Evolutionary conservation across 495 filamentous ascomycete genomes (phyloP).

Genomic region (Cercophora samala): DNA sequence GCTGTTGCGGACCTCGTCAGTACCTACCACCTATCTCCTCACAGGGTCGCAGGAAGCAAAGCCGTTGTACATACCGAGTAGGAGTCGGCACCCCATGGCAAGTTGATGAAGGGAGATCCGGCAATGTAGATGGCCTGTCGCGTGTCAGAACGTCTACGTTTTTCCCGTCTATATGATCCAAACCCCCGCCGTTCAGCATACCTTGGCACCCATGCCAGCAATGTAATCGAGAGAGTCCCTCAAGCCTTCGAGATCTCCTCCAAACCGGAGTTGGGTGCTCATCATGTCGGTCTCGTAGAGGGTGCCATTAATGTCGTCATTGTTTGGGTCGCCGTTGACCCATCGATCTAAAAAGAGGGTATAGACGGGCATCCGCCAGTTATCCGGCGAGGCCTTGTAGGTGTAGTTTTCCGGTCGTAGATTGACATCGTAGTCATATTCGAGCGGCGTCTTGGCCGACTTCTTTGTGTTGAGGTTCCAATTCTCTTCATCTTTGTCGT

Average conservation of each 20-base stretch:
- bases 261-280: slow-evolving; percentile 70
- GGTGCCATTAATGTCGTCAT: slow-evolving; percentile 69
- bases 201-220: slow-evolving; percentile 70
- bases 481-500: slow-evolving; percentile 49
- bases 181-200: slow-evolving; percentile 4
- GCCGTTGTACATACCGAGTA: slow-evolving; percentile 45
- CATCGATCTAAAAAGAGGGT: slow-evolving; percentile 67
- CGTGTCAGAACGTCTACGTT: slow-evolving; percentile 10
- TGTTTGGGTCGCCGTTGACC: slow-evolving; percentile 68
- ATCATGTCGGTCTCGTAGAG: slow-evolving; percentile 65
- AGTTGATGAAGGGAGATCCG: slow-evolving; percentile 66
- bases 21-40: background rate
- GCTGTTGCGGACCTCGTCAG: slow-evolving; percentile 32
- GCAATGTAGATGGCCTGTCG: slow-evolving; percentile 62
- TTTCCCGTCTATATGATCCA: background rate
- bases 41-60: too few relatives aligned
- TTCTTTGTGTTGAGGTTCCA: slow-evolving; percentile 65
- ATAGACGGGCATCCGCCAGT: slow-evolving; percentile 73
- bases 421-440: slow-evolving; percentile 54
- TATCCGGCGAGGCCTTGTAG: slow-evolving; percentile 57
- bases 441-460: slow-evolving; percentile 53
- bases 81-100: slow-evolving; percentile 66
- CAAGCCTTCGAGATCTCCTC: slow-evolving; percentile 65
- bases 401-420: slow-evolving; percentile 52
- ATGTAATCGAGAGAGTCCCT: slow-evolving; percentile 68